Evolutionary conservation across 2,329 filamentous ascomycete species (phyloP).

Genomic region (Monosporascus sp.): DNA sequence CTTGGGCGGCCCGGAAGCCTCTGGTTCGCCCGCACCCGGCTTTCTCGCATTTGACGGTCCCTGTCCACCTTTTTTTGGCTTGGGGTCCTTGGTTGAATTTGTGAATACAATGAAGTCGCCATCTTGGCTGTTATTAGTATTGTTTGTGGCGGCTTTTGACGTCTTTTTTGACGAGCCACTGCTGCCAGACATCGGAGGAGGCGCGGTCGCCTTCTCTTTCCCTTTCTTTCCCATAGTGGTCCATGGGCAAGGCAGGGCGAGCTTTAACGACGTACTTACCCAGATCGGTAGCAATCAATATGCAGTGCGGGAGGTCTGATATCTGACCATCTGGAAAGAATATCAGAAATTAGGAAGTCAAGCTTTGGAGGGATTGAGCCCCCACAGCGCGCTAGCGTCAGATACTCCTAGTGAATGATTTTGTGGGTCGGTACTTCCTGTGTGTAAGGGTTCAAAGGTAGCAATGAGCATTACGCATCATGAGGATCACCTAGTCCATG

Average conservation of each 20-base stretch:
- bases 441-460: not conserved
- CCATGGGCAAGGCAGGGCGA: conserved; percentile 9
- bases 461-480: too few relatives aligned
- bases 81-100: conserved; percentile 52
- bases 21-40: conserved; percentile 23
- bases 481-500: too few relatives aligned
- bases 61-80: conserved; percentile 36
- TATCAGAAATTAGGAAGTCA: not conserved
- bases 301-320: not conserved
- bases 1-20: conserved; percentile 44
- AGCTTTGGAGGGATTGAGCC: too few relatives aligned
- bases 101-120: conserved; percentile 52
- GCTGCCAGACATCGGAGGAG: conserved; percentile 22
- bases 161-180: conserved; percentile 27
- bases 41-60: conserved; percentile 16
- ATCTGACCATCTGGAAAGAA: not conserved
- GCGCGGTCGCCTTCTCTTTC: conserved; percentile 43
- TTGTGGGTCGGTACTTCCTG: not conserved
- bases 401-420: not conserved
- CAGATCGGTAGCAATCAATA: too few relatives aligned
- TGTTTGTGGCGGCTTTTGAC: conserved; percentile 26
- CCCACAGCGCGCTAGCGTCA: too few relatives aligned
- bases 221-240: conserved; percentile 47
- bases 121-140: conserved; percentile 27
- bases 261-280: too few relatives aligned